Evolutionary conservation across 768 basidiomycete species (phyloP).

Genomic region (Mycena rosella): DNA sequence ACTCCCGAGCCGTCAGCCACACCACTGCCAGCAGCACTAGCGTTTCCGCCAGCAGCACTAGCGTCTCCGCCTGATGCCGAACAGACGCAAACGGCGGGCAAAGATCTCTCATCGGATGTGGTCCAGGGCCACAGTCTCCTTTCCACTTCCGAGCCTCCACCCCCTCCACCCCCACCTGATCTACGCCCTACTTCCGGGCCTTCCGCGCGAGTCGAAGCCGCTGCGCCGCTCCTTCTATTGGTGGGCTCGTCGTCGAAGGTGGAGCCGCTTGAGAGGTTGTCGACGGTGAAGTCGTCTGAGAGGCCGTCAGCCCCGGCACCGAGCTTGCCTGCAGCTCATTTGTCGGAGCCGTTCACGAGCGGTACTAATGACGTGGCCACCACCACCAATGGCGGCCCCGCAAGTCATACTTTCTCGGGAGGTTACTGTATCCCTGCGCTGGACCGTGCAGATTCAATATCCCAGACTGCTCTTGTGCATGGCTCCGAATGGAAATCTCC

Average conservation of each 20-base stretch:
- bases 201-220: background rate
- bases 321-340: background rate
- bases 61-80: too few species aligned
- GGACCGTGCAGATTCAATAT: background rate
- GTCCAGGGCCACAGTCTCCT: too few species aligned
- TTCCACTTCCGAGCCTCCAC: too few species aligned
- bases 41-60: too few species aligned
- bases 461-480: too few species aligned
- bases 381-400: background rate
- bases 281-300: background rate
- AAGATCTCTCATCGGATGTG: too few species aligned
- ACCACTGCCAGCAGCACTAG: too few species aligned
- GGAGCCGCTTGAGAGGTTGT: too few species aligned
- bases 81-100: too few species aligned
- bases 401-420: background rate
- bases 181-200: background rate
- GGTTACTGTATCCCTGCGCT: background rate
- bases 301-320: background rate
- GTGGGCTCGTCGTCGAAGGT: background rate
- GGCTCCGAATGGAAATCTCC: too few species aligned
- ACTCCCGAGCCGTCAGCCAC: background rate
- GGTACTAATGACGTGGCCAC: background rate
- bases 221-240: background rate
- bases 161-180: background rate
- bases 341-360: background rate